Conservation (phyloP, 2,329 filamentous ascomycete species). For the Aspergillus sojae region DNA sequence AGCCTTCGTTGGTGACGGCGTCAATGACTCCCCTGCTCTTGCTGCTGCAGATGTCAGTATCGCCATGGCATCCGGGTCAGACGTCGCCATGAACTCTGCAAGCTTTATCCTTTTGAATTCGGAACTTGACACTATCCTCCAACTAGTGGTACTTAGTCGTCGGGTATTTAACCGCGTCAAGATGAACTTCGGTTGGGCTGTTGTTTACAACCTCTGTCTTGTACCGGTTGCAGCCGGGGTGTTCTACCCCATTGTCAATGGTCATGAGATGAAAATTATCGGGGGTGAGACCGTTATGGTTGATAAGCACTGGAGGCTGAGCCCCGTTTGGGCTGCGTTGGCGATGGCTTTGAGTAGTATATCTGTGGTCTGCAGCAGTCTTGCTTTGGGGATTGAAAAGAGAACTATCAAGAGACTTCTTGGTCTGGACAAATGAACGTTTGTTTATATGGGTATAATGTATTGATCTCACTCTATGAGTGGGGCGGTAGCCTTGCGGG, state of each 20-base stretch:
- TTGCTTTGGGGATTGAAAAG: constrained; percentile 64
- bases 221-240: constrained; percentile 81
- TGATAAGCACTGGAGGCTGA: constrained; percentile 48
- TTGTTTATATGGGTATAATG: neutral
- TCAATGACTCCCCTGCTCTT: constrained; percentile 82
- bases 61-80: constrained; percentile 76
- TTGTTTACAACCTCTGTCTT: constrained; percentile 77
- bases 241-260: constrained; percentile 63
- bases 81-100: constrained; percentile 79
- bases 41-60: constrained; percentile 81
- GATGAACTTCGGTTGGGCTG: constrained; percentile 84
- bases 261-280: constrained; percentile 36
- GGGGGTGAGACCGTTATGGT: constrained; percentile 37
- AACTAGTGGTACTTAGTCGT: constrained; percentile 70
- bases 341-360: constrained; percentile 94
- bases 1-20: constrained; percentile 84
- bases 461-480: neutral
- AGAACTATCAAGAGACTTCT: constrained; percentile 25
- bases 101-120: constrained; percentile 79
- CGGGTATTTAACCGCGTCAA: constrained; percentile 76
- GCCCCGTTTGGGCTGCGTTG: constrained; percentile 74
- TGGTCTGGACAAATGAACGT: constrained; percentile 11
- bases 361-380: constrained; percentile 81
- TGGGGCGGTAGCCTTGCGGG: neutral
- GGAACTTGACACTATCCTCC: constrained; percentile 69